Percentiles rank a stretch among this genome's conserved stretches.
Evolutionary conservation across 2,329 filamentous ascomycete species (phyloP).

Genomic region (Paramyrothecium roridum): DNA sequence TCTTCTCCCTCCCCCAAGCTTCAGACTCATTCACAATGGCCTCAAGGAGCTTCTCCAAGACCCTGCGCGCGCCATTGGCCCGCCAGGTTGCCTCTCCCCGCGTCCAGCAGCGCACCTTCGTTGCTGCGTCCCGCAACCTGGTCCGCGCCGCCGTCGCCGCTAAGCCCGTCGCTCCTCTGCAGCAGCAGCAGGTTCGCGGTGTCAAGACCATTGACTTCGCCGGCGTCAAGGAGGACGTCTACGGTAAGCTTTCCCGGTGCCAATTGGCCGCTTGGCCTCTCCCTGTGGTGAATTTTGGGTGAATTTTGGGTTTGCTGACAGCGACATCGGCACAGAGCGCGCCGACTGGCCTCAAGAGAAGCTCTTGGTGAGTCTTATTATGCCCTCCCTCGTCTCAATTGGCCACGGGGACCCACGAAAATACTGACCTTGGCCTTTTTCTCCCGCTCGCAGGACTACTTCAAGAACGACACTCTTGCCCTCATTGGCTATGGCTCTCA

Average conservation of each 20-base stretch:
- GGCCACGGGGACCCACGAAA: not conserved
- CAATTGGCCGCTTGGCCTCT: too few species aligned
- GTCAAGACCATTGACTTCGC: conserved; percentile 99
- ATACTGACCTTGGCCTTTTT: conserved; percentile 4
- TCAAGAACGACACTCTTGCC: conserved; percentile 99
- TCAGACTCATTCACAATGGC: conserved; percentile 59
- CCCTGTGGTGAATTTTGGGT: too few species aligned
- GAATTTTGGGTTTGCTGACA: conserved; percentile 3
- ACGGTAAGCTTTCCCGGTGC: conserved; percentile 54
- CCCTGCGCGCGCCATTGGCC: conserved; percentile 60
- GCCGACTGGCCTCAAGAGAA: conserved; percentile 98
- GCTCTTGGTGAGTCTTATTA: conserved; percentile 71
- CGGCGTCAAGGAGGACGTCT: conserved; percentile 90
- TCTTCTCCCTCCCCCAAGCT: conserved; percentile 10
- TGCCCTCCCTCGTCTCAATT: not conserved
- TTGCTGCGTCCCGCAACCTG: conserved; percentile 56
- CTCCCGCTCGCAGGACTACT: conserved; percentile 71
- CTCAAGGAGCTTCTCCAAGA: conserved; percentile 70
- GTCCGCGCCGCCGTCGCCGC: conserved; percentile 52
- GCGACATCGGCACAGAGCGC: conserved; percentile 63
- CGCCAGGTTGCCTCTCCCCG: conserved; percentile 61
- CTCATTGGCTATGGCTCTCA: conserved; percentile 98
- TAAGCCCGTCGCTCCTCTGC: conserved; percentile 44
- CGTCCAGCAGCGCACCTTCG: conserved; percentile 60
- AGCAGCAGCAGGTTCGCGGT: conserved; percentile 76